Conservation (phyloP, 257 asterid species). For the Salvia miltiorrhiza region DNA sequence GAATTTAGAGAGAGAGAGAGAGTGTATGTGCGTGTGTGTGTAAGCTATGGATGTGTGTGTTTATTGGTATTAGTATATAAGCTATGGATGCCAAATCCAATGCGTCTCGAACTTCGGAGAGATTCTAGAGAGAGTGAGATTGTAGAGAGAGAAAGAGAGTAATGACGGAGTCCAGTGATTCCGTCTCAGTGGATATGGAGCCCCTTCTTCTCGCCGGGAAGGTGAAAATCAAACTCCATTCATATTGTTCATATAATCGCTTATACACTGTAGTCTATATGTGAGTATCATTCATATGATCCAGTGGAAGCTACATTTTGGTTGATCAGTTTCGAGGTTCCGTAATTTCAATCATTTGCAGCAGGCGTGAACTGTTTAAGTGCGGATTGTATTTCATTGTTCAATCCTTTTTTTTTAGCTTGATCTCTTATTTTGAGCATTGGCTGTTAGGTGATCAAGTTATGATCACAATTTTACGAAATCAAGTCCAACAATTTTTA, state of each 20-base stretch:
- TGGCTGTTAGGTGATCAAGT: background rate
- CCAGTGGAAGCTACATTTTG: constrained; percentile 18
- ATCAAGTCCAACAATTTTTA: background rate
- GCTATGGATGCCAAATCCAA: constrained; percentile 42
- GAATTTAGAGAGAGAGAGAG: constrained; percentile 4
- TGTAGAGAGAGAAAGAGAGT: constrained; percentile 18
- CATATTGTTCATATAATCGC: constrained; percentile 3
- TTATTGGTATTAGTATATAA: too few species aligned
- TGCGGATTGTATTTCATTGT: background rate
- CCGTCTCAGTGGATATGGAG: constrained; percentile 63
- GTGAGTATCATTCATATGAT: background rate
- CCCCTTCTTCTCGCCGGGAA: constrained; percentile 53
- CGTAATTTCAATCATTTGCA: background rate
- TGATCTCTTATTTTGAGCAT: background rate
- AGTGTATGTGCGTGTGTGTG: too few species aligned
- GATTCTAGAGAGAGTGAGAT: constrained; percentile 13
- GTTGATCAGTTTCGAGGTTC: background rate
- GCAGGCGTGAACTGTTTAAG: background rate
- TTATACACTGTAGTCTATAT: background rate
- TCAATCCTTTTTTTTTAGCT: background rate
- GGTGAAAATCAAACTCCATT: constrained; percentile 39
- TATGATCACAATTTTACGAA: background rate
- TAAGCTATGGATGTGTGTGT: too few species aligned
- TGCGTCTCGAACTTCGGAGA: constrained; percentile 27
- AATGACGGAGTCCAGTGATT: constrained; percentile 75